These are phyloP conservation scores for Zea luxurians DNA, from an alignment of 176 grass and related monocot species.

Conservation along the genomic window DNA sequence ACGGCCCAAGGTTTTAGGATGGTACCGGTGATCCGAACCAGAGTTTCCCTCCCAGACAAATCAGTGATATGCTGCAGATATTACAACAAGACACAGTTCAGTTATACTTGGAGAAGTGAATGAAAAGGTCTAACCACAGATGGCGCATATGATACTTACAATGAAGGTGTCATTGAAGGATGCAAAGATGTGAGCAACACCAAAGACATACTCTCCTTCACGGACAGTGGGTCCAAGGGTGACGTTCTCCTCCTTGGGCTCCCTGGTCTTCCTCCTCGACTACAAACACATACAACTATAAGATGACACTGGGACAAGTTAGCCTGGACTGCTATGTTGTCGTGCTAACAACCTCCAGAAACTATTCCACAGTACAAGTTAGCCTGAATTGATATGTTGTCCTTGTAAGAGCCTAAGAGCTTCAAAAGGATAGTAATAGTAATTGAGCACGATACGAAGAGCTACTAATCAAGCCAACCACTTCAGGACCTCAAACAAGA, in stretches of 20 bases:
- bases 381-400: background rate
- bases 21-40: constrained; percentile 77
- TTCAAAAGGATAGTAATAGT: background rate
- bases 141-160: background rate
- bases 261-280: constrained; percentile 80
- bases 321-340: too few relatives aligned
- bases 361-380: background rate
- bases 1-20: background rate
- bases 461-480: too few relatives aligned
- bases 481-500: too few relatives aligned
- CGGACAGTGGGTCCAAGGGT: constrained; percentile 74
- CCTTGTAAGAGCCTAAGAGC: background rate
- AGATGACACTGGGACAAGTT: background rate
- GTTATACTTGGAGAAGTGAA: background rate
- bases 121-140: background rate
- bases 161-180: too few relatives aligned
- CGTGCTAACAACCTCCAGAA: background rate
- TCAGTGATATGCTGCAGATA: constrained; percentile 52
- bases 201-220: constrained; percentile 48
- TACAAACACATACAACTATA: constrained; percentile 4
- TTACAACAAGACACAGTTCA: background rate
- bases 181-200: too few relatives aligned
- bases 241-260: constrained; percentile 86
- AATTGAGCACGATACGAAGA: background rate
- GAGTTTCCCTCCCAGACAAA: constrained; percentile 47